Conservation (phyloP, 345 rosid genomes). For the Arabidopsis thaliana region TAIR10.1 NC_003075.7:7123501-7124000, state of each 20-base stretch:
- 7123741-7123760: conserved; percentile 61
- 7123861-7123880: conserved; percentile 59
- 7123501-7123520: conserved; percentile 77
- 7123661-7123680: conserved; percentile 46
- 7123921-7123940: conserved; percentile 82
- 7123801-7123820: conserved; percentile 60
- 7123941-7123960: conserved; percentile 89
- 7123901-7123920: conserved; percentile 91
- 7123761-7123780: conserved; percentile 86
- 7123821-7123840: conserved; percentile 81
- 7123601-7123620: conserved; percentile 76
- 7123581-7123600: conserved; percentile 56
- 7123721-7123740: background rate
- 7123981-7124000: conserved; percentile 71
- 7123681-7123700: conserved; percentile 11
- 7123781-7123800: conserved; percentile 46
- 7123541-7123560: conserved; percentile 17
- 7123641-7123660: conserved; percentile 93
- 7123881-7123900: conserved; percentile 81
- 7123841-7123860: conserved; percentile 74
- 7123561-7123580: conserved; percentile 18
- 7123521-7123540: conserved; percentile 28
- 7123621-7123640: conserved; percentile 86
- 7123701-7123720: conserved; percentile 4
- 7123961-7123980: conserved; percentile 98